Conservation (phyloP, 768 basidiomycete genomes). For the Crassisporium funariophilum region DNA sequence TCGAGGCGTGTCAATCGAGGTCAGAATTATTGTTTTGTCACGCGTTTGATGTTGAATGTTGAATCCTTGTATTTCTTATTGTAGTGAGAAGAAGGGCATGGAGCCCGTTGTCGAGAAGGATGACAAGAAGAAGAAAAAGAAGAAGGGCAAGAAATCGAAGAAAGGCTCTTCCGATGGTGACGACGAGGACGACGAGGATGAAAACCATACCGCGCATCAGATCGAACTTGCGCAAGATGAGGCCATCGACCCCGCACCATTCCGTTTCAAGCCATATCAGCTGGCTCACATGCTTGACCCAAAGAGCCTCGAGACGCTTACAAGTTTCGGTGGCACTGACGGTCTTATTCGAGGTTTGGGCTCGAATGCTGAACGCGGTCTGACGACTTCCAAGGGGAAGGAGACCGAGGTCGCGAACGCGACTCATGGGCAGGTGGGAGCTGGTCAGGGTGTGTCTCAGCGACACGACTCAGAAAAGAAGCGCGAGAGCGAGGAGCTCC, state of each 20-base stretch:
- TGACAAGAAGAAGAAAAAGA: slow-evolving; percentile 20
- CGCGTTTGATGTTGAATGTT: too few relatives aligned
- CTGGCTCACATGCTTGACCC: slow-evolving; percentile 91
- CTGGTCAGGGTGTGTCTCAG: slow-evolving; percentile 24
- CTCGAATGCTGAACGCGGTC: slow-evolving; percentile 56
- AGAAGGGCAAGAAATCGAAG: slow-evolving; percentile 28
- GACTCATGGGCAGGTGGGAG: too few relatives aligned
- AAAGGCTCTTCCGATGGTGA: slow-evolving; percentile 12
- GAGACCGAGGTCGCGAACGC: too few relatives aligned
- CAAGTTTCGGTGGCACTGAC: slow-evolving; percentile 67
- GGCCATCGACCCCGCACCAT: slow-evolving; percentile 64
- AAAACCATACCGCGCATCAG: slow-evolving; percentile 34
- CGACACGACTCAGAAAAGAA: slow-evolving; percentile 30
- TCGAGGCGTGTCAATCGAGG: too few relatives aligned
- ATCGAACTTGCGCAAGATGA: slow-evolving; percentile 40
- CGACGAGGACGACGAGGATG: slow-evolving; percentile 22
- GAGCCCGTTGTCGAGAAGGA: slow-evolving; percentile 10
- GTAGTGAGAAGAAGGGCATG: slow-evolving; percentile 22
- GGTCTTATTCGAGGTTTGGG: slow-evolving; percentile 76
- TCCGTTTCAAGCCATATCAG: slow-evolving; percentile 68
- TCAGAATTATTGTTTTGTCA: too few relatives aligned
- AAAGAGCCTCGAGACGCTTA: slow-evolving; percentile 71
- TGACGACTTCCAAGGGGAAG: too few relatives aligned
- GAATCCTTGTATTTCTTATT: too few relatives aligned
- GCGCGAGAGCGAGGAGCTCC: slow-evolving; percentile 23